Evolutionary conservation across 139 green algal species (phyloP), one percentile per base, ranked within the genome.

Genomic region (Tetradesmus obliquus): DNA sequence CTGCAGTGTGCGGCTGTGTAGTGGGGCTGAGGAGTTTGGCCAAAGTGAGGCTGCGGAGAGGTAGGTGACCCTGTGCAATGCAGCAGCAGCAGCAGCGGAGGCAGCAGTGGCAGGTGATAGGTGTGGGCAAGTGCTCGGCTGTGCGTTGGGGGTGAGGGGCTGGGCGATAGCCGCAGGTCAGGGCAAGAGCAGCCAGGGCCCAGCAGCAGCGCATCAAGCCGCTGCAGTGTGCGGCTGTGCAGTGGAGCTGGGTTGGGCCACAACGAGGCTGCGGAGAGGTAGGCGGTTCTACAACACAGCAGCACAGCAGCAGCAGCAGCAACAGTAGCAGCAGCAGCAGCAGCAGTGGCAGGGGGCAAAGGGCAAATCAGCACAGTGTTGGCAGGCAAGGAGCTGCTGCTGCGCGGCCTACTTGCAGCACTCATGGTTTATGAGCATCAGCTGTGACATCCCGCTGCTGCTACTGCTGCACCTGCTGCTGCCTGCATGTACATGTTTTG

Each of bases 171-270:
- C 32, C 32, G 62, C 32, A 89, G 66, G 13, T 89, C 85, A 69
- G 85, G 45, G 85, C 85, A 89, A 8, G 82, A 9, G 45, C 51
- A 72, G 20, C 86, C 53, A 12, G 86, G 86, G 20, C 71, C 86
- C 17, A 90, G 51, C 13, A 90, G 51, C n/a, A 84, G 53, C n/a
- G 24, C 53, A 32, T 90, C 86, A 12, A 84, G 71, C 20, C 57
- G 24, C 2, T 72, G 19, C 1, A 90, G 20, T 24, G 71, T 71
- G 53, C 71, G 71, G 24, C 13, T 69, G 74, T 84, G 71, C 20
- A 90, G n/a, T 3, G 86, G 86, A 5, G 86, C 86, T 24, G 71
- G 57, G 86, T 90, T 90, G 86, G 86, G 71, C n/a, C 80, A 71
- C n/a, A 84, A n/a, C 1, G 86, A 84, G 9, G 69, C 86, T 15